Evolutionary conservation across 257 asterid genomes (phyloP).

Genomic region (Plantago ovata): DNA sequence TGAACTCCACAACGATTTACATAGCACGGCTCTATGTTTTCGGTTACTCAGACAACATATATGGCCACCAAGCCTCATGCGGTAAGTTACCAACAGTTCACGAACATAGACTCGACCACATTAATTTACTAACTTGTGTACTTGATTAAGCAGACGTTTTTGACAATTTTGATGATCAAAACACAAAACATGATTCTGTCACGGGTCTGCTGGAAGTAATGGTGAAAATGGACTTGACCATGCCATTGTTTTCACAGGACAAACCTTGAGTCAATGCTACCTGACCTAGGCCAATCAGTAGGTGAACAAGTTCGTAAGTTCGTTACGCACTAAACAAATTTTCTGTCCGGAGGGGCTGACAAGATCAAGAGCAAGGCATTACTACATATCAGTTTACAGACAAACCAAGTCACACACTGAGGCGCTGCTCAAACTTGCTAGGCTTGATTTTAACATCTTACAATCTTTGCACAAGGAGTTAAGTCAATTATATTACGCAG

Average conservation of each 20-base stretch:
- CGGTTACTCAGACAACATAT: constrained; percentile 28
- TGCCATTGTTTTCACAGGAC: constrained; percentile 18
- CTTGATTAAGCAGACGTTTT: constrained; percentile 19
- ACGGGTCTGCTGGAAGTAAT: constrained; percentile 25
- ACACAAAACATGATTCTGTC: not conserved
- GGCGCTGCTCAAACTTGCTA: constrained; percentile 26
- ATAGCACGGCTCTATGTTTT: constrained; percentile 17
- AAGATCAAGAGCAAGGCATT: constrained; percentile 25
- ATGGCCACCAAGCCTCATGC: constrained; percentile 18
- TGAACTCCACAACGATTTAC: constrained; percentile 12
- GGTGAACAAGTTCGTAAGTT: constrained; percentile 25
- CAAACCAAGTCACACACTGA: constrained; percentile 13
- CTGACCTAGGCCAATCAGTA: not conserved
- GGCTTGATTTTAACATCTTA: constrained; percentile 24
- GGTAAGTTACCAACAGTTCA: not conserved
- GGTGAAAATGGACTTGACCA: constrained; percentile 33
- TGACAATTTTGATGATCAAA: constrained; percentile 23
- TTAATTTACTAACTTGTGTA: no score
- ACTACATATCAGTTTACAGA: constrained; percentile 20
- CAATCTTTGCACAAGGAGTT: constrained; percentile 26
- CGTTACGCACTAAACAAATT: constrained; percentile 15
- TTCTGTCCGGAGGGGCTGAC: constrained; percentile 26
- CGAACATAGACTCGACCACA: not conserved
- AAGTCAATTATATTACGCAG: constrained; percentile 18
- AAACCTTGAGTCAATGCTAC: constrained; percentile 3